phyloP scores from a whole-genome alignment of 768 basidiomycete genomes.

The Leccinum imitatum region DNA sequence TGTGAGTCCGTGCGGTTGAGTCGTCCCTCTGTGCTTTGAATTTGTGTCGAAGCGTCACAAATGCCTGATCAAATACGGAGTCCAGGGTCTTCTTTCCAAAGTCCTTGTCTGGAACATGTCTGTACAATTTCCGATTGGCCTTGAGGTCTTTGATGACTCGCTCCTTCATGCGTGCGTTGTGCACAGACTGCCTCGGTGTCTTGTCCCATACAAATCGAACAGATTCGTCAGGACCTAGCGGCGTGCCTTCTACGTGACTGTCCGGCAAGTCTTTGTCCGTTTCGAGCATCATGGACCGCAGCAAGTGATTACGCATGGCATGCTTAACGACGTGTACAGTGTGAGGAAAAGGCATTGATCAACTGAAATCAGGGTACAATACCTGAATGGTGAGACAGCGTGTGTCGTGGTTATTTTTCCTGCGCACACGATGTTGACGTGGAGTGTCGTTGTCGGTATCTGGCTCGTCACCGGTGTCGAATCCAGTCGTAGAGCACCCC shows the following conservation, averaged over 20 bases:
- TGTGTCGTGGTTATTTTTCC: slow-evolving; percentile 61
- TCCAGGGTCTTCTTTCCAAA: slow-evolving; percentile 63
- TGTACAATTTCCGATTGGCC: slow-evolving; percentile 54
- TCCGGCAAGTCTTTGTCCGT: slow-evolving; percentile 60
- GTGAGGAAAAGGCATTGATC: slow-evolving; percentile 4
- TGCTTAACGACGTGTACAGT: slow-evolving; percentile 41
- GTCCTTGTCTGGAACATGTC: slow-evolving; percentile 62
- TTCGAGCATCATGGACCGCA: slow-evolving; percentile 55
- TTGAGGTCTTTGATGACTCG: slow-evolving; percentile 62
- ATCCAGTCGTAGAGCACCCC: slow-evolving; percentile 33
- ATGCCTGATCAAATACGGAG: slow-evolving; percentile 66
- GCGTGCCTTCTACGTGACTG: slow-evolving; percentile 55
- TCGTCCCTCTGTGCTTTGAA: slow-evolving; percentile 60
- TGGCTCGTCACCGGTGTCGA: slow-evolving; percentile 39
- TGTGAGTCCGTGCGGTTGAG: slow-evolving; percentile 40
- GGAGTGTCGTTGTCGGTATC: slow-evolving; percentile 37
- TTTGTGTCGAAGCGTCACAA: slow-evolving; percentile 66
- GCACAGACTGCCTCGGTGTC: slow-evolving; percentile 70
- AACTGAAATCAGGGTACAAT: slow-evolving; percentile 14
- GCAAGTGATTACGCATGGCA: slow-evolving; percentile 68
- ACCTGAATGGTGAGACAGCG: slow-evolving; percentile 71
- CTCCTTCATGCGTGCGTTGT: slow-evolving; percentile 70
- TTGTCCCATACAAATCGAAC: slow-evolving; percentile 81
- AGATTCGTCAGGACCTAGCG: slow-evolving; percentile 47
- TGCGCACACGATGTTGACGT: slow-evolving; percentile 37